A percentile compares a stretch with the other conserved stretches of the same genome.
These are phyloP conservation scores for Aspergillus tubingensis DNA, from an alignment of 2,329 filamentous ascomycete genomes.

Conservation along the genomic window DNA sequence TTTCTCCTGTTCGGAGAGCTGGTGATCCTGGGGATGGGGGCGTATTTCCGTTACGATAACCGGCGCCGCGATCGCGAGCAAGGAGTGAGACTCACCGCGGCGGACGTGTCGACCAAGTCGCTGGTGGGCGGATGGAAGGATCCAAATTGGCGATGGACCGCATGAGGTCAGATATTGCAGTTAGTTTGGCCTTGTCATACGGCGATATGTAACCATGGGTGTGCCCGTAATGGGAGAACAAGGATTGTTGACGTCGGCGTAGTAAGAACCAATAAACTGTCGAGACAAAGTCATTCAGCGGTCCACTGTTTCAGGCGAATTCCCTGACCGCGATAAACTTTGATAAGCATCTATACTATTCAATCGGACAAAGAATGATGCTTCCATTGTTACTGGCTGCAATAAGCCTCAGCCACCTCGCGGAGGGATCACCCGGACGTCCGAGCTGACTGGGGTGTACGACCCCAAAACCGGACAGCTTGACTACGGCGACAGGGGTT, in stretches of 20 bases:
- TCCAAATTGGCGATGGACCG: conserved; percentile 17
- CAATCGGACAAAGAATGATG: no score
- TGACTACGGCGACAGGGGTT: neutral
- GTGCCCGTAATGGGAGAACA: neutral
- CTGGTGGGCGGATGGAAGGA: conserved; percentile 14
- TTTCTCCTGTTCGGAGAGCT: conserved; percentile 10
- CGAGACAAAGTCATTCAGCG: no score
- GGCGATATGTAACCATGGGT: neutral
- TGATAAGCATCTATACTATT: neutral
- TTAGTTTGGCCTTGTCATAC: no score
- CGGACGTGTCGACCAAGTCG: conserved; percentile 11
- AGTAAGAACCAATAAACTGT: no score
- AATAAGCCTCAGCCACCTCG: neutral
- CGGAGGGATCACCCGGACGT: neutral
- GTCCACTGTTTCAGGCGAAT: no score
- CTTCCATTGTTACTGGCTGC: neutral
- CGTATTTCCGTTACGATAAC: conserved; percentile 16
- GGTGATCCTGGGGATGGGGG: conserved; percentile 11
- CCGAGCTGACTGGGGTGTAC: neutral
- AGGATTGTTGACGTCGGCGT: no score
- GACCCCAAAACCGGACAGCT: neutral
- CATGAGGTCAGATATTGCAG: neutral
- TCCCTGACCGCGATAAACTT: neutral
- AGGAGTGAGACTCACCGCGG: conserved; percentile 11
- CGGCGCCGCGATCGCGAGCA: conserved; percentile 9